A percentile compares a stretch with the other conserved stretches of the same genome.
These are phyloP conservation scores for Solanum habrochaites DNA, from an alignment of 257 asterid genomes.

Conservation along the genomic window DNA sequence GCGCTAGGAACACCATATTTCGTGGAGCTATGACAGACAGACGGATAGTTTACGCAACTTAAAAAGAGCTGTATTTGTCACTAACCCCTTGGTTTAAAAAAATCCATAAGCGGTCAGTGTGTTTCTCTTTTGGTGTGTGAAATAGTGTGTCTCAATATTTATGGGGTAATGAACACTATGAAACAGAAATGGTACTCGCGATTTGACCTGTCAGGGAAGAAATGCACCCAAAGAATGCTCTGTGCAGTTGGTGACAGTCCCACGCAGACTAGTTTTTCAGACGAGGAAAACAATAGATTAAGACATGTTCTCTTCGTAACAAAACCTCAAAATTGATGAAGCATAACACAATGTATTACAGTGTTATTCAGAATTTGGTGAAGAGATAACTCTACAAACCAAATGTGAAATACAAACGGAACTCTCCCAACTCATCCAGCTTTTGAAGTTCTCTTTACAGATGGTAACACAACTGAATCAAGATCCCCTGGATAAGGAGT, in stretches of 20 bases:
- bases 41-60: neutral
- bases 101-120: neutral
- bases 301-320: neutral
- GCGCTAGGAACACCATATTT: neutral
- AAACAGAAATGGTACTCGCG: neutral
- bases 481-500: slow-evolving; percentile 80
- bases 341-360: neutral
- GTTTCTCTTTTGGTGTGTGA: neutral
- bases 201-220: neutral
- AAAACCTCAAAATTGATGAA: neutral
- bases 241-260: neutral
- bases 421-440: slow-evolving; percentile 55
- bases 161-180: neutral
- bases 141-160: neutral
- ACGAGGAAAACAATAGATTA: neutral
- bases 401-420: neutral
- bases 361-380: neutral
- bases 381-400: neutral
- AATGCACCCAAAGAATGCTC: neutral
- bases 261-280: neutral
- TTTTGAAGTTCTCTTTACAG: slow-evolving; percentile 71
- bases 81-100: neutral
- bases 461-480: slow-evolving; percentile 65
- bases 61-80: neutral
- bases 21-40: neutral